A percentile compares a stretch with the other conserved stretches of the same genome.
Evolutionary conservation across 129 eudicot species (phyloP).

Genomic region (Helichrysum umbraculigerum): DNA sequence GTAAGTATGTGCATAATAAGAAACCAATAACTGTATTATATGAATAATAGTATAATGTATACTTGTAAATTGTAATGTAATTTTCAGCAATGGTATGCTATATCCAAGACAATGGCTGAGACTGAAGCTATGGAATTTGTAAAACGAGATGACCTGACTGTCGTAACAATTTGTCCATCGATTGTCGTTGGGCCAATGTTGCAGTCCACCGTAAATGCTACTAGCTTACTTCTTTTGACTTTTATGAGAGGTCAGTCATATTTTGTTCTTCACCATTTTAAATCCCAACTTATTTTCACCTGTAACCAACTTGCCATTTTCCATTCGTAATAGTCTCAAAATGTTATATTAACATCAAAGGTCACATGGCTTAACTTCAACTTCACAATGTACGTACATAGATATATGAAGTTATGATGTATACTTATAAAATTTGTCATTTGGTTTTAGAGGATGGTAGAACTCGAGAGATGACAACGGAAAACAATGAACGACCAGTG

Average conservation of each 20-base stretch:
- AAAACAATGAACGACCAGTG: slow-evolving; percentile 13
- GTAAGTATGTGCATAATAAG: no score
- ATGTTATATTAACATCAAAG: no score
- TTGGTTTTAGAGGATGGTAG: slow-evolving; percentile 31
- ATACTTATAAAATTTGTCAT: not conserved
- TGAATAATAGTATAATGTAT: no score
- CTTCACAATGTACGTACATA: no score
- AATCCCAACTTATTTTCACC: no score
- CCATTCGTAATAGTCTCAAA: no score
- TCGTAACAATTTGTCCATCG: slow-evolving; percentile 46
- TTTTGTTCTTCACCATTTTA: not conserved
- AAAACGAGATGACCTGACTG: slow-evolving; percentile 26
- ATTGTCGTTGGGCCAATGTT: slow-evolving; percentile 45
- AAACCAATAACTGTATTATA: no score
- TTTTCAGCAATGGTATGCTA: slow-evolving; percentile 29
- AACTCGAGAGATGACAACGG: slow-evolving; percentile 6
- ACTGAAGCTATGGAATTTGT: slow-evolving; percentile 36
- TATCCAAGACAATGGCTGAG: slow-evolving; percentile 42
- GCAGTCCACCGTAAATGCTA: slow-evolving; percentile 41
- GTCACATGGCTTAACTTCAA: no score
- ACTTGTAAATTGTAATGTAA: no score
- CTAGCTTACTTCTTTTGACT: slow-evolving; percentile 38
- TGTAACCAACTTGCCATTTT: no score
- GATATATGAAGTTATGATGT: not conserved
- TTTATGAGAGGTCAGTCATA: slow-evolving; percentile 37